These are phyloP conservation scores for Trapa incisa DNA, from an alignment of 345 rosid species.

Conservation along the genomic window DNA sequence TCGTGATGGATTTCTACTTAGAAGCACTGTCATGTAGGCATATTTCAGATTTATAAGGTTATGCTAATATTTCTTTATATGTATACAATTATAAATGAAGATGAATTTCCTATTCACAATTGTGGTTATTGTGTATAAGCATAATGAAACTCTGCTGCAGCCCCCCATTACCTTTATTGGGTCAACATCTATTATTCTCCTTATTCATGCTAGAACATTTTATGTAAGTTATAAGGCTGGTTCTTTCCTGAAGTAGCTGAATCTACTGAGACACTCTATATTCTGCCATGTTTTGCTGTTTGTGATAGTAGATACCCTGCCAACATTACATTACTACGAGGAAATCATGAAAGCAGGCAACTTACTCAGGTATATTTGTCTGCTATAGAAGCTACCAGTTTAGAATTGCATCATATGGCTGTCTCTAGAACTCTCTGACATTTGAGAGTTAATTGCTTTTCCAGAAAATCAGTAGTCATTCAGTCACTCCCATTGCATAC, in stretches of 20 bases:
- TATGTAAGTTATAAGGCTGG: not conserved
- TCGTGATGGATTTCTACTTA: no score
- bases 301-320: constrained; percentile 71
- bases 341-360: constrained; percentile 74
- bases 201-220: not conserved
- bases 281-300: constrained; percentile 3
- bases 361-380: constrained; percentile 74
- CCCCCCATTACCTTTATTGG: not conserved
- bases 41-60: not conserved
- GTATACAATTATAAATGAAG: not conserved
- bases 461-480: not conserved
- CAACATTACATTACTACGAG: constrained; percentile 37
- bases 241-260: not conserved
- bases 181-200: not conserved
- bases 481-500: not conserved
- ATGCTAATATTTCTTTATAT: not conserved
- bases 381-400: not conserved
- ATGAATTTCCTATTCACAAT: not conserved
- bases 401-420: not conserved
- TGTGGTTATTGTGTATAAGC: not conserved
- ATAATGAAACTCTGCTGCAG: not conserved
- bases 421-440: not conserved
- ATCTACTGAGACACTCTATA: not conserved
- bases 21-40: not conserved
- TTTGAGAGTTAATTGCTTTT: not conserved